Evolutionary conservation across 2,329 filamentous ascomycete genomes (phyloP).

Genomic region (Diatrype stigma): DNA sequence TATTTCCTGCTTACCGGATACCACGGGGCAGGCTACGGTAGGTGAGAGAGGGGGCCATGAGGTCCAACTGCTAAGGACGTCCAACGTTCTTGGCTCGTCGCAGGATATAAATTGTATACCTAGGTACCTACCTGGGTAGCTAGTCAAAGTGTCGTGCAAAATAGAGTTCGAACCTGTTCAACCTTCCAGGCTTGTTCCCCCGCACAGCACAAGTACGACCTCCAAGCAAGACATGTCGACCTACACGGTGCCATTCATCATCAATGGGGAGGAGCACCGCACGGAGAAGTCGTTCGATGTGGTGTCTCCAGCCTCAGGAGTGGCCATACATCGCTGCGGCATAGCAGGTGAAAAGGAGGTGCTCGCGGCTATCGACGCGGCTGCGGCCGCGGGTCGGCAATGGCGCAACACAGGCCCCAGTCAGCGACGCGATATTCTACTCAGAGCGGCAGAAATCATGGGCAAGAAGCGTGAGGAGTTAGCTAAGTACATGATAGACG

Average conservation of each 20-base stretch:
- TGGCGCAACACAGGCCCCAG: conserved; percentile 59
- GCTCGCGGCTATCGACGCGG: conserved; percentile 42
- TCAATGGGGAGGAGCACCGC: conserved; percentile 40
- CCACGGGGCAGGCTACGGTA: too few relatives aligned
- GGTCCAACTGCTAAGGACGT: too few relatives aligned
- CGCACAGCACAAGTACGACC: too few relatives aligned
- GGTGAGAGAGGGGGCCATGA: too few relatives aligned
- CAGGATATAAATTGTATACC: too few relatives aligned
- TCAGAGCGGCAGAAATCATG: conserved; percentile 58
- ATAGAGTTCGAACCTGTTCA: too few relatives aligned
- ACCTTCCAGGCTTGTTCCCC: too few relatives aligned
- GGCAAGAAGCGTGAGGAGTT: conserved; percentile 50
- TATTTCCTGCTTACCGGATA: too few relatives aligned
- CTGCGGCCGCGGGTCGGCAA: conserved; percentile 55
- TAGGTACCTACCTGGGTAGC: too few relatives aligned
- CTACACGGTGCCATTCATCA: conserved; percentile 37
- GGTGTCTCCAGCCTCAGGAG: conserved; percentile 47
- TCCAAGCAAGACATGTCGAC: conserved; percentile 4
- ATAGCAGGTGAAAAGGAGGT: conserved; percentile 53
- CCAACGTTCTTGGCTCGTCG: too few relatives aligned
- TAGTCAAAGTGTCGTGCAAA: too few relatives aligned
- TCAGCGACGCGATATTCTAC: conserved; percentile 56
- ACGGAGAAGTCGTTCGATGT: conserved; percentile 51
- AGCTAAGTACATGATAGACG: conserved; percentile 45
- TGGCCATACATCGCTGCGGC: conserved; percentile 50